Percentiles rank a stretch among this genome's conserved stretches.
phyloP scores from a whole-genome alignment of 2,329 filamentous ascomycete species.

The Paecilomyces sp. region DNA sequence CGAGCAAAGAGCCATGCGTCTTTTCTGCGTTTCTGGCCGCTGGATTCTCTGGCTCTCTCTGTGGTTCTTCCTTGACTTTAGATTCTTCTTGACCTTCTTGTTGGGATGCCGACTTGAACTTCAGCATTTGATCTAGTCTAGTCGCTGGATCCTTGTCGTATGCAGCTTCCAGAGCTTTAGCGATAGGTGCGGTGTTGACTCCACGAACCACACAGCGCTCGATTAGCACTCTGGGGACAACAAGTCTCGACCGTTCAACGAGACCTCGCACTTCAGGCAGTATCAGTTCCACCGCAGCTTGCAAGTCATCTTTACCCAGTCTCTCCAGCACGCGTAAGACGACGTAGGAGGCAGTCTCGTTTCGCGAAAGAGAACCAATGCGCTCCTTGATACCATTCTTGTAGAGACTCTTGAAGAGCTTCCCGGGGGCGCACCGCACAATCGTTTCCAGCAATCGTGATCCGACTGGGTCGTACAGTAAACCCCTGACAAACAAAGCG shows the following conservation, averaged over 20 bases:
- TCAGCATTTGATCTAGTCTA: slow-evolving; percentile 55
- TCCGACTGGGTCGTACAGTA: slow-evolving; percentile 85
- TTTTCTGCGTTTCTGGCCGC: slow-evolving; percentile 46
- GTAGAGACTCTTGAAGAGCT: slow-evolving; percentile 84
- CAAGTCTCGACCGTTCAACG: slow-evolving; percentile 66
- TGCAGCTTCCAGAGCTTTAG: slow-evolving; percentile 50
- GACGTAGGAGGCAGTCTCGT: slow-evolving; percentile 84
- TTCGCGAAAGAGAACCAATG: slow-evolving; percentile 73
- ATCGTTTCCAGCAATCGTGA: slow-evolving; percentile 86
- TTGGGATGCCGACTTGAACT: slow-evolving; percentile 42
- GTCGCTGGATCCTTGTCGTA: slow-evolving; percentile 45
- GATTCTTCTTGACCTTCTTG: slow-evolving; percentile 44
- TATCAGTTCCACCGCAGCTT: slow-evolving; percentile 64
- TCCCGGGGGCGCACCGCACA: slow-evolving; percentile 71
- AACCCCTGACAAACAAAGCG: slow-evolving; percentile 72
- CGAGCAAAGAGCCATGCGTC: slow-evolving; percentile 75
- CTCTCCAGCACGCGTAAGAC: slow-evolving; percentile 76
- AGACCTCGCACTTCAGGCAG: slow-evolving; percentile 65
- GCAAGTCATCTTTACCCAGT: slow-evolving; percentile 77
- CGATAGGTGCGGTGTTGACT: slow-evolving; percentile 50
- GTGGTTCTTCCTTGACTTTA: slow-evolving; percentile 36
- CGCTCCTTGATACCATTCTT: slow-evolving; percentile 70
- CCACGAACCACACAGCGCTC: slow-evolving; percentile 70
- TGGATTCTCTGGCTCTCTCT: slow-evolving; percentile 9
- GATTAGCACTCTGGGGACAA: slow-evolving; percentile 73